Evolutionary conservation across 192 early-diverging fungal species (phyloP), one percentile per base, ranked within the genome.

Genomic region (Rhizoclosmatium sp.): DNA sequence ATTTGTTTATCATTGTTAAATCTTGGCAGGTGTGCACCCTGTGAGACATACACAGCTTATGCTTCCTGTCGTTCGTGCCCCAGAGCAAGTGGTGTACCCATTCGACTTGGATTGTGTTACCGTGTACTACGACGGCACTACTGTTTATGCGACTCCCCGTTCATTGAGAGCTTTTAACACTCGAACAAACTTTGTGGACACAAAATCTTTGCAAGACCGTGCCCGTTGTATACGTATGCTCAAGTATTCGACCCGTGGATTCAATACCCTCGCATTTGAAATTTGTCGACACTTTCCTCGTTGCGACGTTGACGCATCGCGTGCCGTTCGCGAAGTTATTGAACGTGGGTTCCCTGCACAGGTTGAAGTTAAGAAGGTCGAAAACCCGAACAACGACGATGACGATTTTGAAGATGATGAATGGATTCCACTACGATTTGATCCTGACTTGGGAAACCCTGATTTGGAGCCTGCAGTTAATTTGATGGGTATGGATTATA

Each of bases 181-280:
- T n/a, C 66, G 80, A 2, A 82, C 81, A 77, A 81, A 81, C 65
- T 81, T 81, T 81, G 78, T 81, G 4, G 78, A 80, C 65, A 47
- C 56, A 42, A 10, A 44, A 9, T 82, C 69, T n/a, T 19, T 71
- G 2, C 64, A 45, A 41, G 80, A 81, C 47, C 54, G 48, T 3
- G 62, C 62, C 21, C 1, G 80, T 44, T 60, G 51, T 47, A n/a
- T 58, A 4, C 60, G 80, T 14, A 81, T 81, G 81, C 40, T 54
- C 1, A 81, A 81, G 47, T 81, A 81, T 42, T 31, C 60, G n/a
- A 58, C 41, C 4, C 40, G 80, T 14, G 80, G 80, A 78, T 81
- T 81, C 71, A 60, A 44, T 39, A 59, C 76, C 16, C 47, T 81
- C 31, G 62, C 47, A 10, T 81, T 81, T 81, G 80, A 81, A 21